Evolutionary conservation across 225 moss, liverwort and hornwort species (phyloP), one percentile per base, ranked within the genome.

Genomic region (Neckera pumila): DNA sequence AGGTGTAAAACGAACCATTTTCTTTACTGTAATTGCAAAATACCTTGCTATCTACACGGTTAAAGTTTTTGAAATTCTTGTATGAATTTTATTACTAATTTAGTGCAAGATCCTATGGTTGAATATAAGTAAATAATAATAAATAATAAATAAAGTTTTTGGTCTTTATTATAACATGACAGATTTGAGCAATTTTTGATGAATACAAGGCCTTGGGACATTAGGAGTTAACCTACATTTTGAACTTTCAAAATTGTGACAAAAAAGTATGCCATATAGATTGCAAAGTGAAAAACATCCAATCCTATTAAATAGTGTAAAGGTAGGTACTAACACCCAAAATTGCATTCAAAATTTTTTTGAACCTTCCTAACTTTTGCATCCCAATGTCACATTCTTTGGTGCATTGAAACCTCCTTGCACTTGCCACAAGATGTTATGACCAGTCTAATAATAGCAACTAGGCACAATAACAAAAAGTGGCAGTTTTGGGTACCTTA

Each of bases 251-350:
- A 4, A 16, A 16, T 1, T 27, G 12, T 22, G 9, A 23, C 7
- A 69, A 38, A 67, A 69, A 36, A 71, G 15, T 1, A 26, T 43
- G 10, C 72, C 43, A 27, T 43, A 6, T 43, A 43, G 43, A 72
- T 27, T 43, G 43, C 15, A 27, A 42, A 72, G 43, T 72, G 1
- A 42, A 42, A 70, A 40, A 15, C 8, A 42, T 71, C 3, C 0
- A 42, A 2, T 26, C 15, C 0, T 9, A 0, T 0, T 71, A 5
- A 70, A 23, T 38, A 38, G 7, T 38, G 4, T 38, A 3, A 65
- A 66, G 6, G 11, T 20, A 10, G 11, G 20, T 36, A 36, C 47
- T 47, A 47, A 12, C 3, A 19, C 20, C 36, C 11, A 6, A 34
- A 65, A 36, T 19, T 0, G 1, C 19, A n/a, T n/a, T n/a, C n/a